Conservation (phyloP, 768 basidiomycete species). For the Clavaria fumosa region DNA sequence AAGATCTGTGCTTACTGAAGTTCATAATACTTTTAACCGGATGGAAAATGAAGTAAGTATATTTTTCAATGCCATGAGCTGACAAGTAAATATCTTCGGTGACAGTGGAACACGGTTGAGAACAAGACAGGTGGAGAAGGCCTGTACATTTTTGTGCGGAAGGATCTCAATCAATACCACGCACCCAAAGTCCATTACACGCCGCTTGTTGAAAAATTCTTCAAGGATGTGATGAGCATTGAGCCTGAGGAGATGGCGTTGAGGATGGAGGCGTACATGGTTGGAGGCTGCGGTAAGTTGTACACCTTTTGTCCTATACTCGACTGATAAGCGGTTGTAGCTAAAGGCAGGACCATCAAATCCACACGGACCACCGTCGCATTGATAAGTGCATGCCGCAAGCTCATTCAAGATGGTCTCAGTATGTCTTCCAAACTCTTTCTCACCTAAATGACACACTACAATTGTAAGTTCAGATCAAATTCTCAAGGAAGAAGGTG, state of each 20-base stretch:
- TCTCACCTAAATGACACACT: background rate
- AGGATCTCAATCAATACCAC: background rate
- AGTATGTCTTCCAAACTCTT: background rate
- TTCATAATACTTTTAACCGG: slow-evolving; percentile 5
- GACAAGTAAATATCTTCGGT: background rate
- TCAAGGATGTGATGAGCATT: background rate
- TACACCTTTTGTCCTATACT: background rate
- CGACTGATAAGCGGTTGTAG: background rate
- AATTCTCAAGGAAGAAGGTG: background rate
- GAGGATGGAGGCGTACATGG: background rate
- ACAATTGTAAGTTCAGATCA: slow-evolving; percentile 1
- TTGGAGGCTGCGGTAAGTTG: slow-evolving; percentile 1
- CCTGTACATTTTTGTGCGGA: background rate
- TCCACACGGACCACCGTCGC: no score
- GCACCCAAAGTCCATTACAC: background rate
- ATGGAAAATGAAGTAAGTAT: slow-evolving; percentile 7
- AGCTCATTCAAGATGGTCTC: slow-evolving; percentile 1
- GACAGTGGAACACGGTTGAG: background rate
- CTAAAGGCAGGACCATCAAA: background rate
- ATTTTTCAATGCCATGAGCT: background rate
- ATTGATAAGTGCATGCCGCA: background rate
- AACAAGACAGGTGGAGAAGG: background rate
- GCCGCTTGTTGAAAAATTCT: background rate
- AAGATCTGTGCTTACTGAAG: background rate
- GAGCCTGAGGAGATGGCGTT: background rate